phyloP scores from a whole-genome alignment of 306 rosid genomes.

The Vicia sativa region DNA sequence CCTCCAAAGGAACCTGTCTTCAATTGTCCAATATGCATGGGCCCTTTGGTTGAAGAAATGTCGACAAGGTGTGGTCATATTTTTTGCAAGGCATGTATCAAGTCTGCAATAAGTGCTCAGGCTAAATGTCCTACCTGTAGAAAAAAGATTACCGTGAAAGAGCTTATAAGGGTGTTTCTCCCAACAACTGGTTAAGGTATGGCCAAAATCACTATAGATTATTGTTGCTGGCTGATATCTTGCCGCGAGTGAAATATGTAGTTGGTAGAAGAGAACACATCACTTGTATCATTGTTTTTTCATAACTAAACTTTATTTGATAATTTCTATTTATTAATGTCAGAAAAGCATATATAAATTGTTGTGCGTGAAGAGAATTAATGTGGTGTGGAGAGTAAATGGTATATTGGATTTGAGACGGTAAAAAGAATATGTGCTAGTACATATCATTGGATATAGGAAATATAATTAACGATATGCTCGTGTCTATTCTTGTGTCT shows the following conservation, averaged over 20 bases:
- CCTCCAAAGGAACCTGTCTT: slow-evolving; percentile 77
- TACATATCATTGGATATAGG: not conserved
- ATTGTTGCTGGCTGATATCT: not conserved
- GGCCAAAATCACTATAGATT: slow-evolving; percentile 2
- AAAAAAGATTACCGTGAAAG: slow-evolving; percentile 64
- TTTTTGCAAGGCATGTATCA: slow-evolving; percentile 80
- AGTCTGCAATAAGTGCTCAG: slow-evolving; percentile 61
- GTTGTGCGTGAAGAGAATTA: slow-evolving; percentile 1
- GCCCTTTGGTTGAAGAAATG: slow-evolving; percentile 65
- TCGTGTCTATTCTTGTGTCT: not conserved
- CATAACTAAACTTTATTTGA: not conserved
- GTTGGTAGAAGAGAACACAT: not conserved
- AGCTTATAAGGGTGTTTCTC: slow-evolving; percentile 80
- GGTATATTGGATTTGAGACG: no score
- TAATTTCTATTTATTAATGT: not conserved
- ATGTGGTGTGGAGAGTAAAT: no score
- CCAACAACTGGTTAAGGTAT: slow-evolving; percentile 65
- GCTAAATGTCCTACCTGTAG: slow-evolving; percentile 89
- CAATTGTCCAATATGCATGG: slow-evolving; percentile 84
- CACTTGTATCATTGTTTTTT: not conserved
- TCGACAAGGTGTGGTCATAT: slow-evolving; percentile 97
- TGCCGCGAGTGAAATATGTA: slow-evolving; percentile 1
- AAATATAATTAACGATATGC: not conserved
- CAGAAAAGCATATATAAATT: not conserved
- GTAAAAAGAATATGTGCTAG: not conserved